These are phyloP conservation scores for Backusella morwellensis DNA, from an alignment of 192 early-diverging fungal species.

Conservation along the genomic window DNA sequence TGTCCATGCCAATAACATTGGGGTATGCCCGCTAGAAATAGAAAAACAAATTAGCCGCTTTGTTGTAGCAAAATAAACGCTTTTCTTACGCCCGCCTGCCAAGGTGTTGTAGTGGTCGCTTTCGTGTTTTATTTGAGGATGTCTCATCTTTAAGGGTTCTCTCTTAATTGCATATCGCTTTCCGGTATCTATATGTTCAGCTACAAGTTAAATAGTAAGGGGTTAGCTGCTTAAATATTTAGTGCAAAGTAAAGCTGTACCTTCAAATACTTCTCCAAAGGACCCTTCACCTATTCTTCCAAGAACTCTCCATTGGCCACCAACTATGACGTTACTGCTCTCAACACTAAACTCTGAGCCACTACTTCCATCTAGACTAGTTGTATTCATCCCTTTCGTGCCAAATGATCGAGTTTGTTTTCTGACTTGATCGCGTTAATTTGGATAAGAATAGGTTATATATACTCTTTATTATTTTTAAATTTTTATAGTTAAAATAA, in stretches of 20 bases:
- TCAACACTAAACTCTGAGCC: conserved; percentile 12
- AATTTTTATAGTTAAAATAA: neutral
- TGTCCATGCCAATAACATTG: conserved; percentile 53
- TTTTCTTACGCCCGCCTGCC: conserved; percentile 44
- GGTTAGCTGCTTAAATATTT: neutral
- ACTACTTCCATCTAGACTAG: conserved; percentile 1
- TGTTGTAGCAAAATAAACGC: neutral
- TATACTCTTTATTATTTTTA: neutral
- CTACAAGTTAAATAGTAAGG: conserved; percentile 23
- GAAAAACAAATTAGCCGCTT: conserved; percentile 6
- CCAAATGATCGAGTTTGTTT: neutral
- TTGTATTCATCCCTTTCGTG: neutral
- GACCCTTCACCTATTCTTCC: conserved; percentile 62
- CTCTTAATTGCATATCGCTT: conserved; percentile 53
- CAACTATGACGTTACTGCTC: conserved; percentile 37
- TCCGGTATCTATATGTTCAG: conserved; percentile 40
- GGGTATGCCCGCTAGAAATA: conserved; percentile 48
- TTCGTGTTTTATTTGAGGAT: conserved; percentile 52
- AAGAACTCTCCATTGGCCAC: conserved; percentile 51
- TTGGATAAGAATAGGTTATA: neutral
- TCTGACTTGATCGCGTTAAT: neutral
- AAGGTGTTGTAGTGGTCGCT: conserved; percentile 42
- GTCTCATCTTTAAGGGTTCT: conserved; percentile 37
- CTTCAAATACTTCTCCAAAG: conserved; percentile 62
- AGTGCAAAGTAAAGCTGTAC: conserved; percentile 24